phyloP scores from a whole-genome alignment of 2,329 filamentous ascomycete species.

The Hymenoscyphus linearis region DNA sequence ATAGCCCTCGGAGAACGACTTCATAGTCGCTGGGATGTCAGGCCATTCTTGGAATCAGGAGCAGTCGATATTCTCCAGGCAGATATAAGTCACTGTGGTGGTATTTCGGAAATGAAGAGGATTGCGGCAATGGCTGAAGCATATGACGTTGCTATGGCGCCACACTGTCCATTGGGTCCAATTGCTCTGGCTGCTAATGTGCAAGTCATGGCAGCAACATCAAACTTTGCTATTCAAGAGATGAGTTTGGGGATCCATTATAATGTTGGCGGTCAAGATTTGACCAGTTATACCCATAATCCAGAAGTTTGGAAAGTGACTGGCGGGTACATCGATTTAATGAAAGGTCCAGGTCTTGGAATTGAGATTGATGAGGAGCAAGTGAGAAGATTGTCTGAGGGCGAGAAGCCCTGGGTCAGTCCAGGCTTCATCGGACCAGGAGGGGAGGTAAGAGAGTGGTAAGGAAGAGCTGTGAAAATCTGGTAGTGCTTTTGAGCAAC shows the following conservation, averaged over 20 bases:
- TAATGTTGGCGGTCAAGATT: constrained; percentile 60
- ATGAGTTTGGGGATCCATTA: constrained; percentile 80
- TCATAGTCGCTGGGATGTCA: constrained; percentile 68
- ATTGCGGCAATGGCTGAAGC: constrained; percentile 68
- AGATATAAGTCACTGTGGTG: constrained; percentile 66
- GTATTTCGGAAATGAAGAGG: constrained; percentile 64
- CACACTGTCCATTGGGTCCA: constrained; percentile 68
- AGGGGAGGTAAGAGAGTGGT: constrained; percentile 66
- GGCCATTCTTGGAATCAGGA: constrained; percentile 62
- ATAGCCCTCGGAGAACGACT: constrained; percentile 70
- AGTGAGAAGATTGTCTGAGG: constrained; percentile 53
- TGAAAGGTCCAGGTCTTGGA: constrained; percentile 57
- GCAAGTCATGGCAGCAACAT: constrained; percentile 56
- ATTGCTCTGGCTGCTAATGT: constrained; percentile 68
- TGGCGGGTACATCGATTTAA: constrained; percentile 58
- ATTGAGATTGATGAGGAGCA: constrained; percentile 68
- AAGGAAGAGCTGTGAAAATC: background rate
- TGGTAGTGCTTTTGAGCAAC: no score
- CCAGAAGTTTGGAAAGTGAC: constrained; percentile 59
- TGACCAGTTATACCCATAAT: constrained; percentile 62
- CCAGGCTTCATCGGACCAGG: constrained; percentile 65
- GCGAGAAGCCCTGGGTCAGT: constrained; percentile 58
- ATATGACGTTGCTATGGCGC: constrained; percentile 68
- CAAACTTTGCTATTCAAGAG: constrained; percentile 70
- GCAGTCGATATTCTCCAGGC: constrained; percentile 70